A percentile compares a stretch with the other conserved stretches of the same genome.
Conservation (phyloP, 1,284 basidiomycete species). For the Cryptococcus sp. region DNA sequence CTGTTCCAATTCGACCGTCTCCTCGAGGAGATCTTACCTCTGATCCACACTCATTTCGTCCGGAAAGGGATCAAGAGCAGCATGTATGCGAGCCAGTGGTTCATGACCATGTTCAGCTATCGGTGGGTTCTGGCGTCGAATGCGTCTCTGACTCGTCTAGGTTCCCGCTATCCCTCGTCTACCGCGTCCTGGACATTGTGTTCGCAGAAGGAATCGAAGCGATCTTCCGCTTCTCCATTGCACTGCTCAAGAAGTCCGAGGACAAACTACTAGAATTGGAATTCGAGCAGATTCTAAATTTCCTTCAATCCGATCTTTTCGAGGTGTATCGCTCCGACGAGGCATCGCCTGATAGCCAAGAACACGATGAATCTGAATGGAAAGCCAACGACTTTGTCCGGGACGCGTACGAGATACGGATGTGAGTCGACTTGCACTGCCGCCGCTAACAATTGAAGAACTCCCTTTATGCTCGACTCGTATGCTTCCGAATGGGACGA, state of each 20-base stretch:
- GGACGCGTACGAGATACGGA: conserved; percentile 77
- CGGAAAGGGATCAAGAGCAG: conserved; percentile 92
- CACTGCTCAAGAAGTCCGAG: conserved; percentile 85
- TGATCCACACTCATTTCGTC: conserved; percentile 86
- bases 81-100: conserved; percentile 97
- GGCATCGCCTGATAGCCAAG: conserved; percentile 22
- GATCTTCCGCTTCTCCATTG: conserved; percentile 91
- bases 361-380: conserved; percentile 56
- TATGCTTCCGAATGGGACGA: conserved; percentile 88
- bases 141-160: conserved; percentile 55
- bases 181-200: conserved; percentile 79
- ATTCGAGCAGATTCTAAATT: conserved; percentile 84
- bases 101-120: conserved; percentile 94
- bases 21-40: conserved; percentile 86
- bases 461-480: conserved; percentile 86
- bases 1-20: conserved; percentile 90
- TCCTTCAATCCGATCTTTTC: conserved; percentile 77
- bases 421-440: conserved; percentile 53
- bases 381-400: conserved; percentile 77
- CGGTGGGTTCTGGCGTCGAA: conserved; percentile 59
- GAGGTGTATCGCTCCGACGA: conserved; percentile 69
- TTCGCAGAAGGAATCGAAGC: conserved; percentile 97
- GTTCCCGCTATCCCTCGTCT: conserved; percentile 93
- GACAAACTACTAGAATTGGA: conserved; percentile 72
- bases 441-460: conserved; percentile 49